These are phyloP conservation scores for Hymenoscyphus fructigenus DNA, from an alignment of 2,329 filamentous ascomycete species.

Conservation along the genomic window DNA sequence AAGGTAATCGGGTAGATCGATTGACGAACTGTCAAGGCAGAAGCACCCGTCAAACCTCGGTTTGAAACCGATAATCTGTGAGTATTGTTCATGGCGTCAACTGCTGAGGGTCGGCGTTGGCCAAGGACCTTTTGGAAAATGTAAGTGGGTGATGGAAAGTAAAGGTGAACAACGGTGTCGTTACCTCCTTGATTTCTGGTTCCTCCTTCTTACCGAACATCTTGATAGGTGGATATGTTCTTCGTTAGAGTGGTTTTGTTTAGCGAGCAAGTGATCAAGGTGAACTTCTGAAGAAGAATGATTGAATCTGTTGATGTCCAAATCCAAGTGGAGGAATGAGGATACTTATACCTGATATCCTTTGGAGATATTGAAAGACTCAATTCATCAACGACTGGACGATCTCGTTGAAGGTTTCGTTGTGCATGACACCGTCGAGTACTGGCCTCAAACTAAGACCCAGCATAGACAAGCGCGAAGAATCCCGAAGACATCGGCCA, in stretches of 20 bases:
- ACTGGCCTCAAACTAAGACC: neutral
- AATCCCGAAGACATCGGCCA: neutral
- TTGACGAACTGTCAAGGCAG: conserved; percentile 16
- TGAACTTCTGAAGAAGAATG: neutral
- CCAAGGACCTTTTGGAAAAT: conserved; percentile 11
- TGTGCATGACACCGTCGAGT: neutral
- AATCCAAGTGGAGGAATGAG: neutral
- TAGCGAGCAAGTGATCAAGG: neutral
- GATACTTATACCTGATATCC: neutral
- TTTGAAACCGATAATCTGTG: conserved; percentile 14
- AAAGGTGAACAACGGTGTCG: neutral
- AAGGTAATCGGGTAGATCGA: conserved; percentile 17
- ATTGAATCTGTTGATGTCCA: neutral
- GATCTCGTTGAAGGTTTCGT: neutral
- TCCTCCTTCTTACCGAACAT: conserved; percentile 19
- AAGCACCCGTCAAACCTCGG: conserved; percentile 14
- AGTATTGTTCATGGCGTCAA: conserved; percentile 12
- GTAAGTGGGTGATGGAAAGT: neutral
- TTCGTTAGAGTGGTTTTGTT: neutral
- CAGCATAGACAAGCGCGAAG: neutral
- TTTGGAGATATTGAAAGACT: neutral
- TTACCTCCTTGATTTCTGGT: conserved; percentile 11
- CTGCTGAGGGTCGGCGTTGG: conserved; percentile 15
- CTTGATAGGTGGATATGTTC: neutral
- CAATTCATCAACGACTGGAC: neutral